Conservation (phyloP, 805 yeast genomes). For the Metschnikowia lachancei region DNA sequence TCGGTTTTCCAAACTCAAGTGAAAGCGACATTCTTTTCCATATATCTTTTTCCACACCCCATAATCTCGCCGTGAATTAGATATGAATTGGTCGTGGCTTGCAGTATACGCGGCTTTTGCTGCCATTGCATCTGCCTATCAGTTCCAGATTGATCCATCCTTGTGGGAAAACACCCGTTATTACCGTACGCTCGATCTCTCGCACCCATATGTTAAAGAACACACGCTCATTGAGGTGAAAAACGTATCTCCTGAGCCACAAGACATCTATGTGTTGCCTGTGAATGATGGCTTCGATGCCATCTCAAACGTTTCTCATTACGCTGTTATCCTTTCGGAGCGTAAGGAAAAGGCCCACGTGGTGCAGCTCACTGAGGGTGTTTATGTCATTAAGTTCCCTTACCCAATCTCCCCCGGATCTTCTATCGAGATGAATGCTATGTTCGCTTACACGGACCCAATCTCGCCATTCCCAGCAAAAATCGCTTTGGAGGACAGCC, state of each 20-base stretch:
- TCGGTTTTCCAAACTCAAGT: not conserved
- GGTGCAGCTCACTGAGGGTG: conserved; percentile 21
- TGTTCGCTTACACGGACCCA: conserved; percentile 46
- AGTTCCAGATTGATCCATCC: conserved; percentile 14
- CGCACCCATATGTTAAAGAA: conserved; percentile 65
- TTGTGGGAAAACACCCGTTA: conserved; percentile 59
- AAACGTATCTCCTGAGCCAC: conserved; percentile 58
- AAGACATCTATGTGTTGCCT: conserved; percentile 54
- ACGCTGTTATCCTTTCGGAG: conserved; percentile 38
- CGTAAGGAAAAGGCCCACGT: conserved; percentile 26
- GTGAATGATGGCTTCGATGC: conserved; percentile 50
- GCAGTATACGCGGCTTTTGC: conserved; percentile 12
- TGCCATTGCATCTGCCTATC: conserved; percentile 8
- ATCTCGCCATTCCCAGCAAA: conserved; percentile 62
- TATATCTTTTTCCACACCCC: too few species aligned
- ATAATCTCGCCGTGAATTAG: not conserved
- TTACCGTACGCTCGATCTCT: conserved; percentile 59
- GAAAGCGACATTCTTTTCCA: too few species aligned
- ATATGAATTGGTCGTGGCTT: conserved; percentile 18
- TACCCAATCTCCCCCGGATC: conserved; percentile 67
- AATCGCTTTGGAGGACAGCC: conserved; percentile 58
- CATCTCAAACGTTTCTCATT: conserved; percentile 39
- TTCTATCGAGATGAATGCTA: conserved; percentile 46
- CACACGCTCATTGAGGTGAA: conserved; percentile 50
- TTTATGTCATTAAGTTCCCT: conserved; percentile 53